Evolutionary conservation across 179 eudicot species (phyloP).

Genomic region (Heliamphora pulchella): DNA sequence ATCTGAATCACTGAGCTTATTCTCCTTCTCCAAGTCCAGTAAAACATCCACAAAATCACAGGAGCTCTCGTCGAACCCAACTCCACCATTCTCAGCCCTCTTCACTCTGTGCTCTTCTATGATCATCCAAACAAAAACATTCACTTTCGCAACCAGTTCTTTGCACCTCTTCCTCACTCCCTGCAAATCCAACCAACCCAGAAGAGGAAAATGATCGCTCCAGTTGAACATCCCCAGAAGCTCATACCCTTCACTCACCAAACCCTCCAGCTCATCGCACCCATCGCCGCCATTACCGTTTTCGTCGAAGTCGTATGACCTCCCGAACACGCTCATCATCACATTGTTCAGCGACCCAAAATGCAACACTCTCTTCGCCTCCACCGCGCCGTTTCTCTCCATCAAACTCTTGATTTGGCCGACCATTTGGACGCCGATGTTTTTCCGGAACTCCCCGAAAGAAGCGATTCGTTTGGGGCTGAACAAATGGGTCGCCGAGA

Average conservation of each 20-base stretch:
- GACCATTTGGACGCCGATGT: constrained; percentile 39
- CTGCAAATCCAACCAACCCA: constrained; percentile 67
- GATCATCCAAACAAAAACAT: constrained; percentile 55
- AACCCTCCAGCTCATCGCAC: constrained; percentile 28
- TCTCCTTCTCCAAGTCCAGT: constrained; percentile 53
- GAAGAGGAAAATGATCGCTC: constrained; percentile 76
- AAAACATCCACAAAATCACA: constrained; percentile 82
- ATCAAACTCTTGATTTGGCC: constrained; percentile 16
- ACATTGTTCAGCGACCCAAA: constrained; percentile 71
- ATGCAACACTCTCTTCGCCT: constrained; percentile 43
- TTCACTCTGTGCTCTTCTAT: constrained; percentile 47
- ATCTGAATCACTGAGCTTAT: constrained; percentile 49
- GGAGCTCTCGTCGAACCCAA: constrained; percentile 18
- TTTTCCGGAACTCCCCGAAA: constrained; percentile 30
- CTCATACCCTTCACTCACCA: constrained; percentile 83
- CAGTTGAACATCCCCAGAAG: constrained; percentile 68
- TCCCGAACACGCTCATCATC: constrained; percentile 80
- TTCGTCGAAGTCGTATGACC: constrained; percentile 27
- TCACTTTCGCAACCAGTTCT: constrained; percentile 42
- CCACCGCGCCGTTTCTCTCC: constrained; percentile 34
- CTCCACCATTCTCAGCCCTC: constrained; percentile 10
- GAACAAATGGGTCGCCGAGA: constrained; percentile 61
- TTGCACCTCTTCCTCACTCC: constrained; percentile 66
- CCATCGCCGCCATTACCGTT: constrained; percentile 17
- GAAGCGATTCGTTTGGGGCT: constrained; percentile 39